Base-by-base conservation (phyloP, 768 basidiomycete species). In the Mycena filopes region DNA sequence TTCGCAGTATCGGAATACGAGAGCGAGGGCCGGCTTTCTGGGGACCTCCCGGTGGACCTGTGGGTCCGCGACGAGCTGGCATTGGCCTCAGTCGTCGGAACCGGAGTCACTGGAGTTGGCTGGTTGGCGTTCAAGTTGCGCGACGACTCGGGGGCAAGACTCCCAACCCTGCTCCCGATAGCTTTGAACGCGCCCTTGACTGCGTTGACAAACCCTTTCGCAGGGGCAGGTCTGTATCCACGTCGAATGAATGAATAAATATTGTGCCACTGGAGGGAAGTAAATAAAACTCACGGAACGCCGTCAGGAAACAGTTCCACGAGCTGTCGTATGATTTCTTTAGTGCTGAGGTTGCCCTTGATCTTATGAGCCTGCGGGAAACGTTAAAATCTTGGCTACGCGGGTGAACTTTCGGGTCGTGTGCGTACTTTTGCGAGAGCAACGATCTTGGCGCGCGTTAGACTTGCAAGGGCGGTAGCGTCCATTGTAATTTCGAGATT, bases 171-270 rank as follows among this genome's bases (percentile, higher is more conserved):
- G 42, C 36, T 21, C 16, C 55, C 28, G 4, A 63, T 31, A 21
- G 57, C 40, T 21, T 60, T 66, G 33, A 60, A 36, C 45, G 53
- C 53, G 33, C 47, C 29, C 29, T 60, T 60, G 33, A 60, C 51
- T 10, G 36, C 45, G 21, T 53, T 51, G 15, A 60, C 58, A 43
- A 66, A 13, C 18, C 12, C 5, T 12, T 21, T 48, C 16, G 36
- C 33, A n/a, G 38, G 10, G 23, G 31, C 31, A 38, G n/a, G 28
- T 13, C 59, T 60, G 12, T 12, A 31, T 8, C 25, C 23, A 45
- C 3, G 20, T 53, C 18, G 38, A 2, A 36, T 36, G 36, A 36
- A 36, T 36, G 15, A 33, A 33, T 33, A 33, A 33, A 36, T 36
- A n/a, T 36, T 15, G 36, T 36, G 36, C 36, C 36, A 36, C 36